A percentile compares a stretch with the other conserved stretches of the same genome.
Conservation (phyloP, 768 basidiomycete species). For the Trichaptum fuscoviolaceum region DNA sequence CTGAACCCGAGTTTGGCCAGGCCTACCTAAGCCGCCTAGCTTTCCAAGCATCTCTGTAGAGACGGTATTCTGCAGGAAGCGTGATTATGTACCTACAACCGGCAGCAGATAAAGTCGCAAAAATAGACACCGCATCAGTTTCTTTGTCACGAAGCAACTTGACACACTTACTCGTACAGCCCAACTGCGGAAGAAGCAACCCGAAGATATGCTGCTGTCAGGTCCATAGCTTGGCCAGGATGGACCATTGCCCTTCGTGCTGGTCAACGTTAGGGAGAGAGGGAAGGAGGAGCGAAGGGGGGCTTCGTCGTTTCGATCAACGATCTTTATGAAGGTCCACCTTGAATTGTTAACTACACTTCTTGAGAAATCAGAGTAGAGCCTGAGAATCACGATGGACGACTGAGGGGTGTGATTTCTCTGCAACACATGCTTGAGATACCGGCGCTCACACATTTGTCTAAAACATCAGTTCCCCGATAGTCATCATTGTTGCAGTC, state of each 20-base stretch:
- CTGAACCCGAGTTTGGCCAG: not conserved
- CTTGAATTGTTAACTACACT: not conserved
- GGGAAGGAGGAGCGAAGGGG: not conserved
- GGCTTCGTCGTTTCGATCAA: not conserved
- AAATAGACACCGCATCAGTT: not conserved
- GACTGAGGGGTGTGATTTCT: not conserved
- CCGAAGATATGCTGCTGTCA: not conserved
- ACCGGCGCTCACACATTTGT: not conserved
- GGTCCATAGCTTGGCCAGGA: not conserved
- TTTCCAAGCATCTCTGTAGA: slow-evolving; percentile 22
- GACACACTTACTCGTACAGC: not conserved
- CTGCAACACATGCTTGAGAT: not conserved
- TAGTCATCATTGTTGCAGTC: not conserved
- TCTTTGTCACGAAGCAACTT: not conserved
- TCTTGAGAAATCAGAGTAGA: not conserved
- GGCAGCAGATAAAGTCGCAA: not conserved
- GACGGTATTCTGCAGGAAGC: slow-evolving; percentile 27
- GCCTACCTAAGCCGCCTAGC: slow-evolving; percentile 12
- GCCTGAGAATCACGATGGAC: not conserved
- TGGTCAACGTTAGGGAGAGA: not conserved
- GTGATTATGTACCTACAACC: slow-evolving; percentile 27
- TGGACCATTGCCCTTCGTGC: not conserved
- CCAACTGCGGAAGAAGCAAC: not conserved
- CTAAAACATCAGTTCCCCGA: not conserved
- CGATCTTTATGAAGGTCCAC: not conserved